phyloP scores from a whole-genome alignment of 495 filamentous ascomycete species.

The Penicillium atrosanguineum region DNA sequence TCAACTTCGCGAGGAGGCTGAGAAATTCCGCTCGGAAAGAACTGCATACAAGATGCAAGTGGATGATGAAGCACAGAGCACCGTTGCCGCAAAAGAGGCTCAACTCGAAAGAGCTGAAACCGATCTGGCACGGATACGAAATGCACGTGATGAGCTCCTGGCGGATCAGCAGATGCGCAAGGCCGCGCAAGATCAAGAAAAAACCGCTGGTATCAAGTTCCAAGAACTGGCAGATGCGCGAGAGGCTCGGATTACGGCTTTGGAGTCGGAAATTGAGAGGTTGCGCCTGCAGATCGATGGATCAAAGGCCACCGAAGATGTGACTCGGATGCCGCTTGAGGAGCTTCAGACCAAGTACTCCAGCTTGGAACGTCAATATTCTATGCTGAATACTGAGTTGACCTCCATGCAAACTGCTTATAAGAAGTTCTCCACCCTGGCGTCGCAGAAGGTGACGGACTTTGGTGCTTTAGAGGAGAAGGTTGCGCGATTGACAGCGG shows the following conservation, averaged over 20 bases:
- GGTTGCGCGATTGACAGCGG: conserved; percentile 67
- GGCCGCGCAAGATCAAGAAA: conserved; percentile 72
- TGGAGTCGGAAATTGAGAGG: conserved; percentile 80
- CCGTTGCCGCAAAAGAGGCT: conserved; percentile 71
- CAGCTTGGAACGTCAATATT: conserved; percentile 72
- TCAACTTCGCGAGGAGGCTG: conserved; percentile 77
- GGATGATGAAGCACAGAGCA: conserved; percentile 69
- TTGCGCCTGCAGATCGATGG: conserved; percentile 54
- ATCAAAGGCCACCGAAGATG: conserved; percentile 38
- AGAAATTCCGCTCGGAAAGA: conserved; percentile 79
- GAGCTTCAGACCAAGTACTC: conserved; percentile 71
- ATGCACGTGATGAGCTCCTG: conserved; percentile 75
- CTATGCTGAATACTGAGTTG: conserved; percentile 81
- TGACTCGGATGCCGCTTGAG: conserved; percentile 52
- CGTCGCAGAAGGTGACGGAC: conserved; percentile 82
- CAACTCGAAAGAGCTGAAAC: conserved; percentile 78
- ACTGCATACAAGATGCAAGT: conserved; percentile 76
- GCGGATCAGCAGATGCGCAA: conserved; percentile 81
- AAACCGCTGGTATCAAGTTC: conserved; percentile 61
- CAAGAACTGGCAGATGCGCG: conserved; percentile 76
- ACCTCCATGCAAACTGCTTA: conserved; percentile 82
- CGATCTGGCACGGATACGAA: conserved; percentile 80
- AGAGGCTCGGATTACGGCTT: conserved; percentile 68
- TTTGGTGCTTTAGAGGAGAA: conserved; percentile 74
- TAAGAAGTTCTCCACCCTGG: conserved; percentile 77